These are phyloP conservation scores for Myxozyma nipponensis DNA, from an alignment of 805 yeast genomes.

Conservation along the genomic window DNA sequence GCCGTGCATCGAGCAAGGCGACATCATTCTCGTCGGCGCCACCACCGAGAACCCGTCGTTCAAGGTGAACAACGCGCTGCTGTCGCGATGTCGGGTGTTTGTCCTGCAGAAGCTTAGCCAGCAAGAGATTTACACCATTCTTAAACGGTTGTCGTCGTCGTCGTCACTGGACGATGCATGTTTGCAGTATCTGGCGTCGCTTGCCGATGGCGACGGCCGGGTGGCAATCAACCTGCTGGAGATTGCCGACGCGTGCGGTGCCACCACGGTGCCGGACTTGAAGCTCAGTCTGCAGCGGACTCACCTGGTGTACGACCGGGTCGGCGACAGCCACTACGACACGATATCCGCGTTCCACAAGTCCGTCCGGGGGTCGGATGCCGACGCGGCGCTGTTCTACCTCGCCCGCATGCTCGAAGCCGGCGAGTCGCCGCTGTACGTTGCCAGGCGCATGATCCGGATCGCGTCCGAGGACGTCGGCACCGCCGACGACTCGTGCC, in stretches of 20 bases:
- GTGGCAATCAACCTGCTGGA: slow-evolving; percentile 78
- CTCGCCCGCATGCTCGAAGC: slow-evolving; percentile 83
- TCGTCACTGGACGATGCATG: slow-evolving; percentile 52
- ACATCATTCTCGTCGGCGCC: slow-evolving; percentile 84
- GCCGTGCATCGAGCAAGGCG: slow-evolving; percentile 81
- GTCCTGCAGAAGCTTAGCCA: slow-evolving; percentile 52
- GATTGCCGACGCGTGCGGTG: slow-evolving; percentile 35
- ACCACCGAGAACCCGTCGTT: slow-evolving; percentile 93
- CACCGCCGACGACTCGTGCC: slow-evolving; percentile 69
- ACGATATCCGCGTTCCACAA: slow-evolving; percentile 95
- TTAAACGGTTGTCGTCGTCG: slow-evolving; percentile 43
- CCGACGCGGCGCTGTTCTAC: slow-evolving; percentile 86
- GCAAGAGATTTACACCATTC: slow-evolving; percentile 50
- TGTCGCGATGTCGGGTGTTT: slow-evolving; percentile 81
- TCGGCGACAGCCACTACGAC: slow-evolving; percentile 92
- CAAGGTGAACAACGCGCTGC: slow-evolving; percentile 72
- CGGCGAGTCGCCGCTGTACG: slow-evolving; percentile 89
- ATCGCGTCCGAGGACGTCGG: slow-evolving; percentile 97
- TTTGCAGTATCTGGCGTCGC: slow-evolving; percentile 61
- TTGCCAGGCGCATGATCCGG: slow-evolving; percentile 86
- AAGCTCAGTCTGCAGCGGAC: slow-evolving; percentile 40
- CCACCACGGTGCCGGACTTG: slow-evolving; percentile 27
- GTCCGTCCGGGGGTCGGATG: slow-evolving; percentile 81
- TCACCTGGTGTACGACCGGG: slow-evolving; percentile 68
- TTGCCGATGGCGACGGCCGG: slow-evolving; percentile 87